phyloP scores from a whole-genome alignment of 2,329 filamentous ascomycete species.

The Trichophyton mentagrophytes region DNA sequence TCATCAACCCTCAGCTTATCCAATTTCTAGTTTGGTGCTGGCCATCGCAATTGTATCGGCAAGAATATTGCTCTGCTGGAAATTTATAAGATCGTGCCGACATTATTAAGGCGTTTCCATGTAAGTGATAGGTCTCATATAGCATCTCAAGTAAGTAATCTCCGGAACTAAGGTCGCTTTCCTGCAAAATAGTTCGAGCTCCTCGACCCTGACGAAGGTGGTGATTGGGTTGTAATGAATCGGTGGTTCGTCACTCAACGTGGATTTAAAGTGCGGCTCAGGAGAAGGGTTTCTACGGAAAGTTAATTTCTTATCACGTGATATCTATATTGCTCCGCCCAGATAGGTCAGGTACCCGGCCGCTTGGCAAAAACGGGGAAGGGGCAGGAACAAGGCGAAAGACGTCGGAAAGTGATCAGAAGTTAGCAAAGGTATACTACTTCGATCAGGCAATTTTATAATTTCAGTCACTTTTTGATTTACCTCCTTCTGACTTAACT shows the following conservation, averaged over 20 bases:
- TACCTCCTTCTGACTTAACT: too few species aligned
- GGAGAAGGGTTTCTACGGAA: conserved; percentile 1
- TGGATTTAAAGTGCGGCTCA: neutral
- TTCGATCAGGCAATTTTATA: too few species aligned
- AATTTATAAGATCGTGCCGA: conserved; percentile 18
- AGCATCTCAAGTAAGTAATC: too few species aligned
- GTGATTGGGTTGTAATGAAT: conserved; percentile 4
- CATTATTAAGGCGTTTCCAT: conserved; percentile 39
- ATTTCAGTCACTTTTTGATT: too few species aligned
- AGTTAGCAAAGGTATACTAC: too few species aligned
- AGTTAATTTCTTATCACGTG: neutral
- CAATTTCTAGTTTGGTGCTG: conserved; percentile 45
- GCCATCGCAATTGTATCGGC: conserved; percentile 41
- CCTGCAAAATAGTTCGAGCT: neutral
- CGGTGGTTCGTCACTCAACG: conserved; percentile 6
- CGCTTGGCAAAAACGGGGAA: neutral
- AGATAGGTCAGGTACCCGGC: too few species aligned
- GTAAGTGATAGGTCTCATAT: conserved; percentile 10
- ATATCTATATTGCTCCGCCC: neutral
- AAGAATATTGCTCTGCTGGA: conserved; percentile 20
- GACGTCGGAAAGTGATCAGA: too few species aligned
- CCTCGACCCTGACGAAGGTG: neutral
- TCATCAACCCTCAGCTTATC: conserved; percentile 20
- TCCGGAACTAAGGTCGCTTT: neutral
- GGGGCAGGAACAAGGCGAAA: too few species aligned